Evolutionary conservation across 257 asterid species (phyloP).

Genomic region (Solanum tarapatanum): DNA sequence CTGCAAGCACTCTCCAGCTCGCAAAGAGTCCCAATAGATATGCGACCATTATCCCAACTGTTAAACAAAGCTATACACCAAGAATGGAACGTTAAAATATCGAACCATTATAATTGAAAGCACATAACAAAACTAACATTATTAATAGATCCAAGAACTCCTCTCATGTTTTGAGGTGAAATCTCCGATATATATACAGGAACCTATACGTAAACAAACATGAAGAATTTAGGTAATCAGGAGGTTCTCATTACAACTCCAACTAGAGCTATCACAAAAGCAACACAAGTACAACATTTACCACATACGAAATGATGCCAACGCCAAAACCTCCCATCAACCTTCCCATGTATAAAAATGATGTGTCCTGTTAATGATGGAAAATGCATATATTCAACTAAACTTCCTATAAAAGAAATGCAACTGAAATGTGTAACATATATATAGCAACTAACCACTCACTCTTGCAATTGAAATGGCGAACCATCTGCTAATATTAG

Average conservation of each 20-base stretch:
- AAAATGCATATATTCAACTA: background rate
- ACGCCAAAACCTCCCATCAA: conserved; percentile 81
- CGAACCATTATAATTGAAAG: background rate
- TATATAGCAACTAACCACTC: conserved; percentile 8
- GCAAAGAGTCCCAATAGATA: conserved; percentile 65
- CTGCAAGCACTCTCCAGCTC: conserved; percentile 79
- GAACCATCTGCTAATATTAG: conserved; percentile 82
- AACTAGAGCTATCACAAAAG: background rate
- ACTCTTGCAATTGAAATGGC: conserved; percentile 76
- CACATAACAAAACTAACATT: conserved; percentile 36
- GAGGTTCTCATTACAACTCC: background rate
- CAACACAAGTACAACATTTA: conserved; percentile 8
- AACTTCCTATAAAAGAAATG: background rate
- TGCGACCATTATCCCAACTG: conserved; percentile 72
- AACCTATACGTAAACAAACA: conserved; percentile 31
- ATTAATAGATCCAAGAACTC: conserved; percentile 73
- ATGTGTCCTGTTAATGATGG: conserved; percentile 37
- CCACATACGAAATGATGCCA: conserved; percentile 85
- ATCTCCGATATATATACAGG: conserved; percentile 93
- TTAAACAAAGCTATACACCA: conserved; percentile 51
- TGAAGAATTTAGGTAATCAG: background rate
- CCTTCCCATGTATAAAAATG: conserved; percentile 89
- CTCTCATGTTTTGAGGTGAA: conserved; percentile 80
- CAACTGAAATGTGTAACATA: background rate
- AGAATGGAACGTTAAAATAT: background rate